phyloP scores from a whole-genome alignment of 2,329 filamentous ascomycete genomes.

The Penicillium sp. region DNA sequence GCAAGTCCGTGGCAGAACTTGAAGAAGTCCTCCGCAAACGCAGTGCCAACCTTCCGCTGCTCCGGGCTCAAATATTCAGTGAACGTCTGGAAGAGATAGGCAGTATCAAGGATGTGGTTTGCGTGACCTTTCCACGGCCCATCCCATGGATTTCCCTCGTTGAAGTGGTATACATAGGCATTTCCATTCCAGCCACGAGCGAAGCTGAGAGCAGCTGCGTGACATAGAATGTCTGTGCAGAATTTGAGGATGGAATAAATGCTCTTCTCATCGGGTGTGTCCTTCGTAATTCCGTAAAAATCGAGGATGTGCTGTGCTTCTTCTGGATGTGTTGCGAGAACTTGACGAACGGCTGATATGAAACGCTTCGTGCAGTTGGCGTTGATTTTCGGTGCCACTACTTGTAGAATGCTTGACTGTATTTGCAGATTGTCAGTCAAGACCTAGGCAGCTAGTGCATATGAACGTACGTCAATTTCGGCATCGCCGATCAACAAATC shows the following conservation, averaged over 20 bases:
- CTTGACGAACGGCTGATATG: slow-evolving; percentile 19
- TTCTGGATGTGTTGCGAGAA: slow-evolving; percentile 23
- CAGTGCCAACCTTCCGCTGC: slow-evolving; percentile 31
- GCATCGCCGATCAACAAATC: slow-evolving; percentile 51
- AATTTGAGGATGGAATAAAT: slow-evolving; percentile 45
- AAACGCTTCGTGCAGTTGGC: slow-evolving; percentile 24
- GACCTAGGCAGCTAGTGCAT: background rate
- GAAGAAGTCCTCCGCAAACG: slow-evolving; percentile 41
- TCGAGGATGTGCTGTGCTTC: slow-evolving; percentile 31
- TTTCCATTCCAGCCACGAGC: slow-evolving; percentile 38
- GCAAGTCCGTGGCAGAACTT: slow-evolving; percentile 39
- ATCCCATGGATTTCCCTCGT: slow-evolving; percentile 49
- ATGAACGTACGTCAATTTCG: slow-evolving; percentile 44
- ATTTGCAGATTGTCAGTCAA: background rate
- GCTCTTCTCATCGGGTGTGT: slow-evolving; percentile 42
- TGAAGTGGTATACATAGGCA: slow-evolving; percentile 46
- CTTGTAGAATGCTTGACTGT: slow-evolving; percentile 32
- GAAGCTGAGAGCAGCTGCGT: slow-evolving; percentile 43
- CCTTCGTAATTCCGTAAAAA: slow-evolving; percentile 41
- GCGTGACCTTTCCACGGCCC: slow-evolving; percentile 42
- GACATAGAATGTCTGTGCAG: slow-evolving; percentile 48
- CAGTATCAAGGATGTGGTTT: slow-evolving; percentile 48
- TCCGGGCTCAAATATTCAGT: slow-evolving; percentile 36
- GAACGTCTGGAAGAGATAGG: slow-evolving; percentile 49
- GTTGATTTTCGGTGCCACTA: slow-evolving; percentile 25